Conservation (phyloP, 2,329 filamentous ascomycete genomes). For the Penicillium freii region DNA sequence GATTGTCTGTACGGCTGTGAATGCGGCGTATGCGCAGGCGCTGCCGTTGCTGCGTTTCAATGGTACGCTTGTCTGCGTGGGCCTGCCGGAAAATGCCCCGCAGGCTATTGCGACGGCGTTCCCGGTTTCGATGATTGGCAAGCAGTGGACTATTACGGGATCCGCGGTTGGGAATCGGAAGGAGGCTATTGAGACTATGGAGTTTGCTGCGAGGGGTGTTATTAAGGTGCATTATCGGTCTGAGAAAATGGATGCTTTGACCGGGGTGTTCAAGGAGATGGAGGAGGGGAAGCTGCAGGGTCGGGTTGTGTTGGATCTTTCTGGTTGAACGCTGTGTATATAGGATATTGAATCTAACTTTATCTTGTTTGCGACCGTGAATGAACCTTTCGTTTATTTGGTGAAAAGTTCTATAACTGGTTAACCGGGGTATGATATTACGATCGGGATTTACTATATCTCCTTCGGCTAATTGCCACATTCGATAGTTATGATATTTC, state of each 20-base stretch:
- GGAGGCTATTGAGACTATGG: conserved; percentile 50
- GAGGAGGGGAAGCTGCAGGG: conserved; percentile 44
- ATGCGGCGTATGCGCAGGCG: conserved; percentile 51
- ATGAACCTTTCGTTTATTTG: neutral
- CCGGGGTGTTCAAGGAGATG: conserved; percentile 47
- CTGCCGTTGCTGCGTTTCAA: conserved; percentile 49
- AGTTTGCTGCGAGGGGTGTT: conserved; percentile 48
- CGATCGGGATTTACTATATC: neutral
- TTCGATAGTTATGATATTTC: neutral
- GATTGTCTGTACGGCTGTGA: conserved; percentile 54
- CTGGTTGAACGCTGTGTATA: conserved; percentile 3
- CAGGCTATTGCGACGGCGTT: conserved; percentile 47
- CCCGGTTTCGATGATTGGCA: conserved; percentile 42
- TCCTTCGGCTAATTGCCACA: neutral
- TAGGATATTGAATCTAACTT: neutral
- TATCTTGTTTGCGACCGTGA: neutral
- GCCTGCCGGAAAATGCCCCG: conserved; percentile 48
- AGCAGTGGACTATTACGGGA: conserved; percentile 48
- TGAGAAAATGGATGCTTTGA: conserved; percentile 50
- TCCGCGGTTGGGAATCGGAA: conserved; percentile 51
- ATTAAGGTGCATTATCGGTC: conserved; percentile 45
- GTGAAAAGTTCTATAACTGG: neutral
- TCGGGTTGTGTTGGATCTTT: conserved; percentile 48
- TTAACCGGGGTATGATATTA: fast-evolving
- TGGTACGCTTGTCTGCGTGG: conserved; percentile 53